phyloP scores from a whole-genome alignment of 306 rosid genomes.

The Lathyrus aphaca region DNA sequence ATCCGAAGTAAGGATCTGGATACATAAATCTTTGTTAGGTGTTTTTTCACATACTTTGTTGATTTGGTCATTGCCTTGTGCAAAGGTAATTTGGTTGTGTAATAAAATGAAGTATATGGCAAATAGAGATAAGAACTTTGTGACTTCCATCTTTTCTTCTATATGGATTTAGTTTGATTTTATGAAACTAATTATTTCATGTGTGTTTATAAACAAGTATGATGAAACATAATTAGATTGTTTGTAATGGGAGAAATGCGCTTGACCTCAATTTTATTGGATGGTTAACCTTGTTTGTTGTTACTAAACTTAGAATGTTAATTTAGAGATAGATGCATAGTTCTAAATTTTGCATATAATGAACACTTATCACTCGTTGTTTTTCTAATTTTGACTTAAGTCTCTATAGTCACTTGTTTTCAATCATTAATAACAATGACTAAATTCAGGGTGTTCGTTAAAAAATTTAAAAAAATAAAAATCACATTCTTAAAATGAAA shows the following conservation, averaged over 20 bases:
- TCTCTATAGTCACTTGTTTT: neutral
- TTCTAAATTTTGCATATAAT: neutral
- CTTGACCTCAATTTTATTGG: conserved; percentile 35
- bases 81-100: conserved; percentile 25
- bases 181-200: neutral
- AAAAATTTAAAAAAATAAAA: too few relatives aligned
- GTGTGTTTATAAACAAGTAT: conserved; percentile 10
- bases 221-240: neutral
- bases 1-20: neutral
- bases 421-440: neutral
- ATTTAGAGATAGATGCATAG: neutral
- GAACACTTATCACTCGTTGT: neutral
- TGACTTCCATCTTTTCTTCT: conserved; percentile 42
- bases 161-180: neutral
- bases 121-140: conserved; percentile 29
- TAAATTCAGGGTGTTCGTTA: too few relatives aligned
- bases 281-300: neutral
- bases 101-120: conserved; percentile 20
- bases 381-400: conserved; percentile 9
- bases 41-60: conserved; percentile 10
- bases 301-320: conserved; percentile 15
- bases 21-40: conserved; percentile 1
- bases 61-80: neutral
- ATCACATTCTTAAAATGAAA: too few relatives aligned
- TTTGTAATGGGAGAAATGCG: conserved; percentile 33